Base-by-base conservation (phyloP, 2,329 filamentous ascomycete genomes). In the Fusarium cyanostomum region DNA sequence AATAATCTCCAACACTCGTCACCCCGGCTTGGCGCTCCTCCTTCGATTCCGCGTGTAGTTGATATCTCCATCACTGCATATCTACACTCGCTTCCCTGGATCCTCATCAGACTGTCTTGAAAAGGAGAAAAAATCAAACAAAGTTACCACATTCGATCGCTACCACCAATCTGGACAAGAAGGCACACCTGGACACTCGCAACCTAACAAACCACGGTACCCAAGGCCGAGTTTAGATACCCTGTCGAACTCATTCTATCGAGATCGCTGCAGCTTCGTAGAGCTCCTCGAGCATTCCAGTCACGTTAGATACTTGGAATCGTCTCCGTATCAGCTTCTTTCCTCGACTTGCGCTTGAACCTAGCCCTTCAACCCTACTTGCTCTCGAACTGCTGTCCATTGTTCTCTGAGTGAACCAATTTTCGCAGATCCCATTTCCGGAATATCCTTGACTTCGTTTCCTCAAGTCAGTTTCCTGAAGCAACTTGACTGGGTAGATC, bases 101-200 rank as follows among this genome's bases (percentile, higher is more conserved):
- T 45, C 42, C 39, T 37, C 50, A 34, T 53, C 35, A 58, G 63
- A 45, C 30, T 55, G 39, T 42, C 41, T 56, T 52, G 45, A 54
- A 64, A 54, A 62, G 56, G 51, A 66, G 60, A 51, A 37, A 66
- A 56, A 51, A 61, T 49, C 59, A 62, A 60, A 70, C 37, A 57
- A 67, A 64, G 56, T 30, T 63, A 62, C 63, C 67, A 71, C 59
- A 72, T 70, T 74, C 75, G 72, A 75, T 77, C 75, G 74, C 75
- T 77, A 76, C 74, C 64, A 58, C 37, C 59, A 52, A 61, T 52
- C 35, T 56, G 55, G 49, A 62, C 39, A 50, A 52, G 45, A 59
- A 49, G 39, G 46, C 51, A 45, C 52, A 44, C 44, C 58, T 59
- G 49, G 52, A 50, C 46, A 59, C 61, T 44, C 24, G 57, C 62